These are phyloP conservation scores for Lathyrus oleraceus DNA, from an alignment of 306 rosid genomes.

Conservation along the genomic window DNA sequence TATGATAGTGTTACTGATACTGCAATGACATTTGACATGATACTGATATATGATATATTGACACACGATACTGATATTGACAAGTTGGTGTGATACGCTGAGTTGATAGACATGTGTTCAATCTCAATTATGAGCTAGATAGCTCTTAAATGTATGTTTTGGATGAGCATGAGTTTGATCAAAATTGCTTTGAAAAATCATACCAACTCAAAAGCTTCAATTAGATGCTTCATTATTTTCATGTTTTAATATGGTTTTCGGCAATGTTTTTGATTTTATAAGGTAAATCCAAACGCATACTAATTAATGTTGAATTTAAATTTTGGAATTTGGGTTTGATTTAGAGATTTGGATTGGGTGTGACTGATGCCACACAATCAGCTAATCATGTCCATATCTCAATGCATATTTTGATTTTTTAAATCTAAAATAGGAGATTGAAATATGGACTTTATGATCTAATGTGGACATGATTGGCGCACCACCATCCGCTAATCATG, in stretches of 20 bases:
- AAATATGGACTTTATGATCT: background rate
- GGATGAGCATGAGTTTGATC: too few species aligned
- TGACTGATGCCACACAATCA: background rate
- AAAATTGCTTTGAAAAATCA: too few species aligned
- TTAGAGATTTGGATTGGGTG: background rate
- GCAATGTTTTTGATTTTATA: too few species aligned
- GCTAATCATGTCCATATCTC: background rate
- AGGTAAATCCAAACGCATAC: too few species aligned
- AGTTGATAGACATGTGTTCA: too few species aligned
- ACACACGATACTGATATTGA: background rate
- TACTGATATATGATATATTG: too few species aligned
- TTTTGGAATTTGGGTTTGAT: background rate
- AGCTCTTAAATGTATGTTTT: background rate
- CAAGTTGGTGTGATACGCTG: too few species aligned
- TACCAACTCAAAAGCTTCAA: too few species aligned
- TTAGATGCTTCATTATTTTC: too few species aligned
- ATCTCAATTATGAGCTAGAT: background rate
- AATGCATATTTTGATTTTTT: background rate
- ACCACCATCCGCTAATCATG: too few species aligned
- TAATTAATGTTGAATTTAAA: background rate
- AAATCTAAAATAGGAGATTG: background rate
- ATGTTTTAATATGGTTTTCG: too few species aligned
- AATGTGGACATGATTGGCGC: too few species aligned
- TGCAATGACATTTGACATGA: background rate
- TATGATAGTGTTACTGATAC: background rate